Conservation (phyloP, 768 basidiomycete genomes). For the Mycena galericulata region DNA sequence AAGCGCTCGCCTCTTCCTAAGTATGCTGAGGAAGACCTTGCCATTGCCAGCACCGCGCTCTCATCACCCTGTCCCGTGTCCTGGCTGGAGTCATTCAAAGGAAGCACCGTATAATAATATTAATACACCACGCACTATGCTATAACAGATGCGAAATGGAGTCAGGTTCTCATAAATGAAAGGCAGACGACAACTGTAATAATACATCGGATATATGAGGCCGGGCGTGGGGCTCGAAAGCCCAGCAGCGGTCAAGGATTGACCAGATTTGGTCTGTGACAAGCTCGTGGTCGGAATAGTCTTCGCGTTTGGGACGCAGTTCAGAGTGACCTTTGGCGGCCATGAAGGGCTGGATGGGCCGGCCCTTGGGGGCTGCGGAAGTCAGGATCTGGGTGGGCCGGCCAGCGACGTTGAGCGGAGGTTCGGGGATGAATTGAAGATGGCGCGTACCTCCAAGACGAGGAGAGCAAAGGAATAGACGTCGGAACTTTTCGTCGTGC, state of each 20-base stretch:
- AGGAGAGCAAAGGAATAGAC: constrained; percentile 35
- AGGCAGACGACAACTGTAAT: too few species aligned
- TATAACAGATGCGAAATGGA: too few species aligned
- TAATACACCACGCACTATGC: too few species aligned
- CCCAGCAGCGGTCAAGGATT: constrained; percentile 9
- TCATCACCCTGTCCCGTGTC: too few species aligned
- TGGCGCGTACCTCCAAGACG: constrained; percentile 28
- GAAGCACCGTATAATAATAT: too few species aligned
- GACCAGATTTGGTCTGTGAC: not conserved
- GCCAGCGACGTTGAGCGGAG: too few species aligned
- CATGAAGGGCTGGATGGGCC: constrained; percentile 3
- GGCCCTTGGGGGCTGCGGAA: constrained; percentile 11
- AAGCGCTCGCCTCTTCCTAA: too few species aligned
- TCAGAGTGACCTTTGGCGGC: not conserved
- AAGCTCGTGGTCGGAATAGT: not conserved
- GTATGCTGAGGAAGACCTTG: too few species aligned
- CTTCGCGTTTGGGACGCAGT: constrained; percentile 1
- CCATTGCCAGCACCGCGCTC: too few species aligned
- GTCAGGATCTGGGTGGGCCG: constrained; percentile 22
- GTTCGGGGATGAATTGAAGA: not conserved
- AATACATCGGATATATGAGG: not conserved
- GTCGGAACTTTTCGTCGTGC: constrained; percentile 25
- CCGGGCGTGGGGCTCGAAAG: not conserved
- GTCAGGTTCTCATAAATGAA: too few species aligned
- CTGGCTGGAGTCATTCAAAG: too few species aligned